phyloP scores from a whole-genome alignment of 305 asterid species.

The Fraxinus ornus region DNA sequence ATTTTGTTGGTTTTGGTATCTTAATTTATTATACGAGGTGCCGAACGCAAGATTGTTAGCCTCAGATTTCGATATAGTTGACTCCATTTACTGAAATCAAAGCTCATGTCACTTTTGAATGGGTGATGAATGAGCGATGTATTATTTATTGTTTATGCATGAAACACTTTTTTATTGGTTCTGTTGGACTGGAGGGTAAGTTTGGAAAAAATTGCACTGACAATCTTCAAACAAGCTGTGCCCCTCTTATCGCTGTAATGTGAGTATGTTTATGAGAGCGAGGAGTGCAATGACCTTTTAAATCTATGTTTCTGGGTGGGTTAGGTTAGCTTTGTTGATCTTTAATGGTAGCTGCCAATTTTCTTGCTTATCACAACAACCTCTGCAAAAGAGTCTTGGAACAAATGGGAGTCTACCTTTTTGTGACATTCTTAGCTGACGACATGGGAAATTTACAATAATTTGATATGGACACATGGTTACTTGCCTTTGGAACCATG shows the following conservation, averaged over 20 bases:
- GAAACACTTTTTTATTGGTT: conserved; percentile 11
- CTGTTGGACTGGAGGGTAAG: conserved; percentile 17
- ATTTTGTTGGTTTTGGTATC: not conserved
- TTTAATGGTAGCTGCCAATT: conserved; percentile 25
- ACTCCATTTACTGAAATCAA: conserved; percentile 3
- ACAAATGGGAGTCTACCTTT: conserved; percentile 25
- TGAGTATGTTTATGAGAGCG: not conserved
- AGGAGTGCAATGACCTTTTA: not conserved
- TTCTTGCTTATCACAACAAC: conserved; percentile 5
- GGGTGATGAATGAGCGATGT: not conserved
- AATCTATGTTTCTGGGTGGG: conserved; percentile 25
- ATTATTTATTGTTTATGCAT: conserved; percentile 22
- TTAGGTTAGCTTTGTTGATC: conserved; percentile 35
- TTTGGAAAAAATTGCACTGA: conserved; percentile 16
- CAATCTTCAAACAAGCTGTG: not conserved
- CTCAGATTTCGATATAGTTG: not conserved
- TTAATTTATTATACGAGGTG: not conserved
- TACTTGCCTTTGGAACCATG: conserved; percentile 29
- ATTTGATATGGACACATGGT: conserved; percentile 10
- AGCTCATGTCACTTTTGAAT: not conserved
- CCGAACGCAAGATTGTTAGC: not conserved
- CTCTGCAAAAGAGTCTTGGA: conserved; percentile 12
- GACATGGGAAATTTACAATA: not conserved
- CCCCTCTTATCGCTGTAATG: not conserved
- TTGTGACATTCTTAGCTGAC: conserved; percentile 20